A percentile compares a stretch with the other conserved stretches of the same genome.
These are phyloP conservation scores for Phycomyces nitens DNA, from an alignment of 192 early-diverging fungal species.

Conservation along the genomic window DNA sequence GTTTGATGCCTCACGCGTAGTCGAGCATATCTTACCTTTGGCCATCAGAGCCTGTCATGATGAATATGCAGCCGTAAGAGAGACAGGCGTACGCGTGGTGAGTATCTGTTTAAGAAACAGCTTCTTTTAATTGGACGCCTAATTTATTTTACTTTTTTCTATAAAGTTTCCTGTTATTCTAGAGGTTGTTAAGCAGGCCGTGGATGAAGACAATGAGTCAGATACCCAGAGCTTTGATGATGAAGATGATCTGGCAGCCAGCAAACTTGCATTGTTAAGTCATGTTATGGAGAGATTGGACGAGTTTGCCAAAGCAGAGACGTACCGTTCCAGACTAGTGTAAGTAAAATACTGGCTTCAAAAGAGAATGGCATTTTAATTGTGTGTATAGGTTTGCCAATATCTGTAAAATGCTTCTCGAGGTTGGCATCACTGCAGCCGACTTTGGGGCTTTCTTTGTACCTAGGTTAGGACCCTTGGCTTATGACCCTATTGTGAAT, in stretches of 20 bases:
- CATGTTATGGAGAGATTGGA: conserved; percentile 37
- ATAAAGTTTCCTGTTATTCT: conserved; percentile 38
- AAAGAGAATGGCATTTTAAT: conserved; percentile 31
- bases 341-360: conserved; percentile 34
- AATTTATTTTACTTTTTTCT: background rate
- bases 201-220: conserved; percentile 25
- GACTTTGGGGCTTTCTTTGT: conserved; percentile 68
- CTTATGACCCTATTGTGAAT: conserved; percentile 64
- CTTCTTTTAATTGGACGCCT: no score
- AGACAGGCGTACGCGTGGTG: conserved; percentile 43
- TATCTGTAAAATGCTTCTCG: conserved; percentile 63
- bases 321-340: conserved; percentile 55
- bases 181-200: conserved; percentile 31
- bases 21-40: conserved; percentile 64
- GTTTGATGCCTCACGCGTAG: conserved; percentile 52
- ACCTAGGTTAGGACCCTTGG: conserved; percentile 55
- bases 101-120: no score
- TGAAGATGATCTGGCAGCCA: conserved; percentile 18
- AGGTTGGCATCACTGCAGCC: conserved; percentile 51
- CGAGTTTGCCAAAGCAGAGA: conserved; percentile 41
- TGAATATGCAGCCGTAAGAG: conserved; percentile 46
- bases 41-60: conserved; percentile 53
- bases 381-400: conserved; percentile 54
- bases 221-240: conserved; percentile 13
- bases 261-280: conserved; percentile 14